Conservation (phyloP, 352 stramenopile species). For the Aphanomyces euteiches region DNA sequence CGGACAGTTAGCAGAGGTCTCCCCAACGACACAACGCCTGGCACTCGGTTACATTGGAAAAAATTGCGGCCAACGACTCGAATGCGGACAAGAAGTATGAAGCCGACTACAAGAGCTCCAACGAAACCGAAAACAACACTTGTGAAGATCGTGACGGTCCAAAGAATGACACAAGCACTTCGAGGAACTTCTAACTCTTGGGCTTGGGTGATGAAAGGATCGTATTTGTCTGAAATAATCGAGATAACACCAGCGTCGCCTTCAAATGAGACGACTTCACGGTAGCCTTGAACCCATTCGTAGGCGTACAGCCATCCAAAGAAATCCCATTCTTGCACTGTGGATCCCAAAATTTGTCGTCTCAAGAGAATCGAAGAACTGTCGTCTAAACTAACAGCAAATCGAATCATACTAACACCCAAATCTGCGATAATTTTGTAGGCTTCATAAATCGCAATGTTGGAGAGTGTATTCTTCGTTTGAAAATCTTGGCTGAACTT, state of each 20-base stretch:
- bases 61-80: background rate
- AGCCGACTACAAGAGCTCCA: background rate
- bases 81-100: background rate
- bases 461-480: background rate
- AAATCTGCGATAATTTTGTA: background rate
- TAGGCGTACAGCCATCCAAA: slow-evolving; percentile 3
- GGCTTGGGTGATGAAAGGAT: background rate
- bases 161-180: slow-evolving; percentile 18
- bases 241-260: background rate
- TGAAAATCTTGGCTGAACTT: background rate
- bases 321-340: background rate
- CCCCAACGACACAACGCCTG: background rate
- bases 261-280: slow-evolving; percentile 10
- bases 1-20: slow-evolving; percentile 1
- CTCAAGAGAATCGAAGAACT: background rate
- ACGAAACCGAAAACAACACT: background rate
- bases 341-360: background rate
- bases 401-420: background rate
- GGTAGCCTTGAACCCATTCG: background rate
- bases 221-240: slow-evolving; percentile 5
- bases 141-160: background rate
- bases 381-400: background rate
- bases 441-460: background rate
- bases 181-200: slow-evolving; percentile 17
- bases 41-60: background rate